Evolutionary conservation across 495 filamentous ascomycete species (phyloP).

Genomic region (Articulospora tetracladia): DNA sequence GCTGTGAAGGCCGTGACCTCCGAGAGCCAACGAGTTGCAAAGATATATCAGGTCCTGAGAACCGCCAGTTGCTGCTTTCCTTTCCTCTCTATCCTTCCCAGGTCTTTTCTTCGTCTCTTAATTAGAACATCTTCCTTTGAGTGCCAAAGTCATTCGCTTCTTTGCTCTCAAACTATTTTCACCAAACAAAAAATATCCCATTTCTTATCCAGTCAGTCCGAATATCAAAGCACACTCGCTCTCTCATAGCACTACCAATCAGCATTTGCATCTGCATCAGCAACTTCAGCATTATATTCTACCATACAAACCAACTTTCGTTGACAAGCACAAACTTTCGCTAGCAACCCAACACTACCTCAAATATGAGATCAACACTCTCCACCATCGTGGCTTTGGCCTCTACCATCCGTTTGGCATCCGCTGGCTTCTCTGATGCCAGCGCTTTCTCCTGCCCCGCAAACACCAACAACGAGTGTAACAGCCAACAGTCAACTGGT

Average conservation of each 20-base stretch:
- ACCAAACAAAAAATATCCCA: conserved; percentile 15
- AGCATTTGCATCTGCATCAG: too few relatives aligned
- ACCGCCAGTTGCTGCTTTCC: conserved; percentile 18
- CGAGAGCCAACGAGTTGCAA: conserved; percentile 19
- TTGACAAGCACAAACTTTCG: conserved; percentile 5
- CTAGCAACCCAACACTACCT: conserved; percentile 5
- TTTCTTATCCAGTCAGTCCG: not conserved
- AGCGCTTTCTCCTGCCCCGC: conserved; percentile 61
- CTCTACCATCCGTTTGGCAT: conserved; percentile 48
- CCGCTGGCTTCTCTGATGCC: conserved; percentile 59
- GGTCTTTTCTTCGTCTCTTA: conserved; percentile 31
- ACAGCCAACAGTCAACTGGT: conserved; percentile 57
- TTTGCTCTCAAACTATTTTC: conserved; percentile 40
- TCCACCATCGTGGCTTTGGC: conserved; percentile 49
- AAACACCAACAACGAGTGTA: conserved; percentile 77
- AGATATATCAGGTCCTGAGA: conserved; percentile 27
- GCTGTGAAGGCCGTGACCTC: conserved; percentile 21
- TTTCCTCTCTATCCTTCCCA: conserved; percentile 28
- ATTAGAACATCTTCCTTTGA: conserved; percentile 28
- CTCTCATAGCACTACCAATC: conserved; percentile 11
- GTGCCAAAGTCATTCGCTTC: conserved; percentile 56
- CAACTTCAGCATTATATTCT: conserved; percentile 19
- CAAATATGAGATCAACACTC: conserved; percentile 25
- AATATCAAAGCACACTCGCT: conserved; percentile 11
- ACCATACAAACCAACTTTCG: conserved; percentile 2